A percentile compares a stretch with the other conserved stretches of the same genome.
phyloP scores from a whole-genome alignment of 176 grass and related monocot species.

The Triticum urartu region DNA sequence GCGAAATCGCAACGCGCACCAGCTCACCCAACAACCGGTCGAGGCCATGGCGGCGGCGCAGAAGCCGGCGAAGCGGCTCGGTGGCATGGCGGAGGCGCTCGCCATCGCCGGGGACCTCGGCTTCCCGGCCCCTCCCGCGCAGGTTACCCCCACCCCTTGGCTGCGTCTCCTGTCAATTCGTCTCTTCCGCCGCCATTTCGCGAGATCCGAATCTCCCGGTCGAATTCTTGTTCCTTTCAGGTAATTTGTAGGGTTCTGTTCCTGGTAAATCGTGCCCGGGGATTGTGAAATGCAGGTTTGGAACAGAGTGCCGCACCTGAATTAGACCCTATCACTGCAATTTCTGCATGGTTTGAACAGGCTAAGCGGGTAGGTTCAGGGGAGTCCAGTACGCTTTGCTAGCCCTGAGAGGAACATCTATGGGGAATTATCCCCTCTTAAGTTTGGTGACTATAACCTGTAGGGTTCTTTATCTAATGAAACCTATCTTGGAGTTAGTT shows the following conservation, averaged over 20 bases:
- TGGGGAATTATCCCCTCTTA: background rate
- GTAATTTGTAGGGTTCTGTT: background rate
- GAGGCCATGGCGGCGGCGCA: constrained; percentile 41
- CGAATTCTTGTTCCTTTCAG: background rate
- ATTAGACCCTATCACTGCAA: background rate
- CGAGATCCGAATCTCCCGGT: constrained; percentile 6
- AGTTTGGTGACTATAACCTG: background rate
- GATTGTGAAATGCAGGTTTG: constrained; percentile 11
- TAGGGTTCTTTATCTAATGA: background rate
- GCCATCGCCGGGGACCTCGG: constrained; percentile 91
- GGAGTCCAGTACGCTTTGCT: background rate
- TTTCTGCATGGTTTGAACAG: background rate
- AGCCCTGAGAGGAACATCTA: background rate
- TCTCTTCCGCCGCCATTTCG: background rate
- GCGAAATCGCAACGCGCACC: background rate
- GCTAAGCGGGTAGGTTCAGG: background rate
- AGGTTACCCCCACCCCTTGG: constrained; percentile 35
- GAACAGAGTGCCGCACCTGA: background rate
- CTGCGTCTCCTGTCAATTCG: background rate
- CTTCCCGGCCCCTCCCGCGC: constrained; percentile 65
- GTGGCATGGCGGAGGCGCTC: constrained; percentile 92
- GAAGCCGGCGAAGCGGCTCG: constrained; percentile 65
- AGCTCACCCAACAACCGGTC: background rate
- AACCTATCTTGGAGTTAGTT: background rate
- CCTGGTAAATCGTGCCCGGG: background rate